Evolutionary conservation across 1,139 yeast species (phyloP).

Genomic region (Pichiaceae sp.): DNA sequence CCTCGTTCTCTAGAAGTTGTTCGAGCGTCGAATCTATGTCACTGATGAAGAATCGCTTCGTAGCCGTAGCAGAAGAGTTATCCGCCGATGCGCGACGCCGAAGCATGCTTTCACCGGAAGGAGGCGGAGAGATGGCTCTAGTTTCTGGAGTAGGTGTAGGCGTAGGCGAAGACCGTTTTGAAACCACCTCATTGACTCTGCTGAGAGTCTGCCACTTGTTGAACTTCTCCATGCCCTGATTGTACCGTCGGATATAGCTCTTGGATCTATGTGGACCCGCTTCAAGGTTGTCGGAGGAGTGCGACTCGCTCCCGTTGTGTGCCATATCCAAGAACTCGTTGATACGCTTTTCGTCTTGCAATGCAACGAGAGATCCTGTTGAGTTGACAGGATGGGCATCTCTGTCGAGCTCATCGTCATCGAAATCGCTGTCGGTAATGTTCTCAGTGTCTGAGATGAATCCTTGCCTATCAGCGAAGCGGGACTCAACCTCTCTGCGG

Average conservation of each 20-base stretch:
- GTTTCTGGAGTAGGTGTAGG: background rate
- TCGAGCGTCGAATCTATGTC: slow-evolving; percentile 70
- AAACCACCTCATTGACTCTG: background rate
- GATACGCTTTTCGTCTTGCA: background rate
- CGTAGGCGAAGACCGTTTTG: background rate
- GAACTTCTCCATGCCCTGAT: slow-evolving; percentile 1
- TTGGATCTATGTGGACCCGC: background rate
- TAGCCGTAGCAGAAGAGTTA: slow-evolving; percentile 24
- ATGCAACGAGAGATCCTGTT: slow-evolving; percentile 1
- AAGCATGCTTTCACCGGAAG: slow-evolving; percentile 3
- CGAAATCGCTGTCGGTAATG: background rate
- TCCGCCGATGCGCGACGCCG: slow-evolving; percentile 65
- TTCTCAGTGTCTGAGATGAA: background rate
- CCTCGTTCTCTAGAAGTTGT: slow-evolving; percentile 68
- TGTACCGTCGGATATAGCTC: slow-evolving; percentile 2
- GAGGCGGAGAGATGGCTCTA: background rate
- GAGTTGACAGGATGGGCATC: slow-evolving; percentile 1
- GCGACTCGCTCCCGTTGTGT: background rate
- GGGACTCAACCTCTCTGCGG: background rate
- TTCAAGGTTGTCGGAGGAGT: background rate
- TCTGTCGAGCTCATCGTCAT: background rate
- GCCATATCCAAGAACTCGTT: background rate
- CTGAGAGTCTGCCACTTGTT: slow-evolving; percentile 1
- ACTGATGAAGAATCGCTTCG: slow-evolving; percentile 59
- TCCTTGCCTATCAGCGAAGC: background rate